Conservation (phyloP, 2,329 filamentous ascomycete genomes). For the Daldinia sp. region DNA sequence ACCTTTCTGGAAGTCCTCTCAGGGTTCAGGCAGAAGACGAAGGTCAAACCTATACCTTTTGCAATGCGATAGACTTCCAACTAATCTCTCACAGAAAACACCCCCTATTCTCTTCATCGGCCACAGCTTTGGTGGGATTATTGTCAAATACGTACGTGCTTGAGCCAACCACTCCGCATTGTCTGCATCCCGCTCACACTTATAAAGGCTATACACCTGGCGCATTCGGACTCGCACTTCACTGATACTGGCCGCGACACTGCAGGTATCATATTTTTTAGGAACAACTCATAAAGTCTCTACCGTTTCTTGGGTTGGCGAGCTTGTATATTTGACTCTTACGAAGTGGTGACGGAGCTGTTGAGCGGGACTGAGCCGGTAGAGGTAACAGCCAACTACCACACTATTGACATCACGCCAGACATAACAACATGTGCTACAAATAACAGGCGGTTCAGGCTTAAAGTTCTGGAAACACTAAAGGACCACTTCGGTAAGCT, state of each 20-base stretch:
- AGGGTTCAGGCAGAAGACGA: background rate
- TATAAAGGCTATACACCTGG: background rate
- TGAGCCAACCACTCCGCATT: background rate
- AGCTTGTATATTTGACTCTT: background rate
- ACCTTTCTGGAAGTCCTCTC: background rate
- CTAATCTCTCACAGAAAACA: background rate
- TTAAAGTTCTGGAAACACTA: background rate
- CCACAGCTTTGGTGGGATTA: background rate
- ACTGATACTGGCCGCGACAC: background rate
- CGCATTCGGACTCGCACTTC: background rate
- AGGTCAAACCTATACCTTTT: background rate
- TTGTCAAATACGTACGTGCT: background rate
- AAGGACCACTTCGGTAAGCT: background rate
- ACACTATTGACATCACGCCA: background rate
- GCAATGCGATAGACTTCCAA: background rate
- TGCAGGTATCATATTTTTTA: background rate
- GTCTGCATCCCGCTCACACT: background rate
- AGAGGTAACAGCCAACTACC: background rate
- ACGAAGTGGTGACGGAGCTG: background rate
- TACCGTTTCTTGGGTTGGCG: background rate
- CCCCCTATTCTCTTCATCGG: constrained; percentile 3
- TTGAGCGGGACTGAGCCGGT: background rate
- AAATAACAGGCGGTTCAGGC: background rate
- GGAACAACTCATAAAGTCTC: background rate
- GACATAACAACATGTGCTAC: background rate